phyloP scores from a whole-genome alignment of 108 stramenopile genomes.

The Mediolabrus comicus region DNA sequence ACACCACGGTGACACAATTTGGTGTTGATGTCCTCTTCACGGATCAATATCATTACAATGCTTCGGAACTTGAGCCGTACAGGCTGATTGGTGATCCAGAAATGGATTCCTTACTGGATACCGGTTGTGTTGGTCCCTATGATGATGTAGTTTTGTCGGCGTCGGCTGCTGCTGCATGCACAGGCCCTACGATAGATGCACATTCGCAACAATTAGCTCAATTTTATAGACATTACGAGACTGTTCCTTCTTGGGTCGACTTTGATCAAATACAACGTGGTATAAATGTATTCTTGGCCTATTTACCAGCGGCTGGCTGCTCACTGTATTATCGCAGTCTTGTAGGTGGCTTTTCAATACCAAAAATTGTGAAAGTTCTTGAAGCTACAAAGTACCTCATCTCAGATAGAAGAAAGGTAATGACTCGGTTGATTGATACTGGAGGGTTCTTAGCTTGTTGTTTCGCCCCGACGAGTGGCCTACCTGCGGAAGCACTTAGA shows the following conservation, averaged over 20 bases:
- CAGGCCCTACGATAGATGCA: background rate
- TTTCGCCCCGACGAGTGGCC: constrained; percentile 19
- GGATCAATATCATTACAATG: constrained; percentile 42
- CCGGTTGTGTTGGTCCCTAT: constrained; percentile 57
- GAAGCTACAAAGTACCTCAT: constrained; percentile 66
- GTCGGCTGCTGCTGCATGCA: background rate
- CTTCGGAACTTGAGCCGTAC: constrained; percentile 62
- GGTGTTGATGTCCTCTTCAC: constrained; percentile 27
- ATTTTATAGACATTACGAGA: constrained; percentile 35
- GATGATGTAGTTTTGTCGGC: constrained; percentile 41
- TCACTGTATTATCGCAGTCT: constrained; percentile 69
- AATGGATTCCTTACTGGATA: constrained; percentile 57
- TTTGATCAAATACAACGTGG: constrained; percentile 69
- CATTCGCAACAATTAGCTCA: background rate
- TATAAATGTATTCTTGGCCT: constrained; percentile 71
- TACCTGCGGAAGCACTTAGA: constrained; percentile 32
- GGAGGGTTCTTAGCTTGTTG: constrained; percentile 54
- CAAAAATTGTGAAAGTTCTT: constrained; percentile 73
- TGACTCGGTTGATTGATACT: constrained; percentile 72
- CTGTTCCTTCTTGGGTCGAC: constrained; percentile 74
- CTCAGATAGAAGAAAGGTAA: constrained; percentile 43
- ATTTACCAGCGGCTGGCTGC: constrained; percentile 55
- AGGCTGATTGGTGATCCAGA: constrained; percentile 63
- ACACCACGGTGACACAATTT: no score
- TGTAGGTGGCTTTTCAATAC: constrained; percentile 78